Base-by-base conservation (phyloP, 306 rosid genomes). In the Gastrolobium bilobum region DNA sequence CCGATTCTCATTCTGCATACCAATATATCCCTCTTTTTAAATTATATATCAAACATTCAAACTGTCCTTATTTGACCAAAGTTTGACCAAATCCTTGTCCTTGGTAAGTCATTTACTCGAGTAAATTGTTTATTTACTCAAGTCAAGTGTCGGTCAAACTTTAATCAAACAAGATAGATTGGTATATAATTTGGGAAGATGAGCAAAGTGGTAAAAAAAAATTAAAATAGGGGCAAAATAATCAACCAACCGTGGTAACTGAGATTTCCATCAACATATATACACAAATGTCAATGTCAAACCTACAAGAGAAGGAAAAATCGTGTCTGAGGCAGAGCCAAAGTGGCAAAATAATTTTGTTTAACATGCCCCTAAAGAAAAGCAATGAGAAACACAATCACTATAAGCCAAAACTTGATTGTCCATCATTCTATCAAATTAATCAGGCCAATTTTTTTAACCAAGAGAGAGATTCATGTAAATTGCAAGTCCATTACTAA, bases 401-500 rank as follows among this genome's bases (percentile, higher is more conserved):
- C 33, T 6, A 29, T 31, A 5, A 67, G 38, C 6, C 40, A 44
- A 78, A 31, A 78, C 56, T 69, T 52, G 50, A 33, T 15, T 71
- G 10, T 37, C 4, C 54, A 52, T 9, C 14, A 30, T 58, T 43
- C 52, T 43, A 33, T 74, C 11, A 74, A 44, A 52, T 74, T n/a
- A 43, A 75, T 75, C 46, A 43, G 71, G 31, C 7, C 42, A 29
- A 10, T 15, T 40, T 44, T 33, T 57, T 79, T 68, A 44, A 72
- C 11, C 46, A 30, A 67, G 37, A 81, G 4, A 60, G 44, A 37
- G 51, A 51, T 47, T 47, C 63, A 74, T 65, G 42, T n/a, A 74
- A 74, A 67, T 47, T 56, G 43, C 37, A 54, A 54, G 82, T 68
- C 20, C 81, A 77, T 42, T 57, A 35, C 60, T 52, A 26, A 64